Evolutionary conservation across 163 green algal genomes (phyloP), one percentile per base, ranked within the genome.

Genomic region (Scenedesmus sp.): DNA sequence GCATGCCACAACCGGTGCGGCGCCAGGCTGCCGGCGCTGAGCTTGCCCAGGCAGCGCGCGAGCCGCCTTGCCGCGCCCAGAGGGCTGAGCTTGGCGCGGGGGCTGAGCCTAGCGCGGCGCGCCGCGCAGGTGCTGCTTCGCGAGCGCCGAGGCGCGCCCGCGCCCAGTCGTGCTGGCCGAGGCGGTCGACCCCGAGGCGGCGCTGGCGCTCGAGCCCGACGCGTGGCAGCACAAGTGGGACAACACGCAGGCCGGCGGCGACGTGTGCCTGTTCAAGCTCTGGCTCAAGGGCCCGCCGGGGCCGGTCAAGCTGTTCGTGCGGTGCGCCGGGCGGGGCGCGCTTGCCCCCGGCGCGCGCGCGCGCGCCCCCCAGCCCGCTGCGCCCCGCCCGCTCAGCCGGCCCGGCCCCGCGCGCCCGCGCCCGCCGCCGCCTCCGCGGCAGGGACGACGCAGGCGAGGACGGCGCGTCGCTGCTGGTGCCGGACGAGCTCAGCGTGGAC

Each of bases 401-500:
- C n/a, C n/a, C n/a, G n/a, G n/a, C n/a, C n/a, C n/a, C n/a, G n/a
- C n/a, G n/a, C n/a, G n/a, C 7, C 10, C 39, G 7, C 39, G 6
- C 39, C 10, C 39, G 6, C 39, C 7, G 6, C 7, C 39, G 39
- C 39, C 39, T 47, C 44, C 31, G 2, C 3, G 81, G 39, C 69
- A 78, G 74, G 20, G 86, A 92, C 48, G 34, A 24, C 2, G 84
- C 54, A 20, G 84, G 85, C 4, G 45, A 81, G 10, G 76, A 75
- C 2, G 78, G 81, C 22, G 34, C 45, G 1, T 84, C 82, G 0
- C 33, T 70, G 44, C 80, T 94, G 47, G 28, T 33, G 15, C 66
- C 84, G 11, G 90, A 95, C 63, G 64, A 69, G 18, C 75, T 95
- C 75, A 44, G 77, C 5, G 36, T 95, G 29, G 63, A 84, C n/a